Conservation (phyloP, 805 yeast genomes). For the Barnettozyma vustinii region DNA sequence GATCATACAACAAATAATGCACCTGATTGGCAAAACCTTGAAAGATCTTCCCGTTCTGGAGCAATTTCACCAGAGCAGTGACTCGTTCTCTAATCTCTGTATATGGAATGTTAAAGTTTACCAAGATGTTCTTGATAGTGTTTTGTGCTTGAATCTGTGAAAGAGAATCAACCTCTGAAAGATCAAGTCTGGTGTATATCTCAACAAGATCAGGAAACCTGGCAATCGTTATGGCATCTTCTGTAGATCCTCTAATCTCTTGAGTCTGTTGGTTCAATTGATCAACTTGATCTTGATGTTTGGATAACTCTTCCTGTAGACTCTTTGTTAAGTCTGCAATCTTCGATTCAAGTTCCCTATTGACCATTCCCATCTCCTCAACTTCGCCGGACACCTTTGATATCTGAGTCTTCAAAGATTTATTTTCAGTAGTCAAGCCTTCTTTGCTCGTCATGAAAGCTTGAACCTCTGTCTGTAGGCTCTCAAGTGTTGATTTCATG, state of each 20-base stretch:
- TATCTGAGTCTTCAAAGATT: neutral
- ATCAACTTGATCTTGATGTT: constrained; percentile 4
- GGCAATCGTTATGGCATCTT: constrained; percentile 21
- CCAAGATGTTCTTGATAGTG: constrained; percentile 29
- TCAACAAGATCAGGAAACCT: constrained; percentile 24
- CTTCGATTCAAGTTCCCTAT: neutral
- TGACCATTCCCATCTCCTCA: neutral
- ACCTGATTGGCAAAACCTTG: constrained; percentile 29
- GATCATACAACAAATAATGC: constrained; percentile 27
- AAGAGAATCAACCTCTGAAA: constrained; percentile 26
- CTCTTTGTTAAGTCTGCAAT: neutral
- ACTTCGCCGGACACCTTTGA: neutral
- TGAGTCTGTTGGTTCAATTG: constrained; percentile 1
- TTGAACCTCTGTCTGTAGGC: neutral
- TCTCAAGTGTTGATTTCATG: neutral
- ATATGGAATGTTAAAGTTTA: constrained; percentile 29
- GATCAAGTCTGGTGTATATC: constrained; percentile 19
- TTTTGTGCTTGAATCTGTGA: constrained; percentile 29
- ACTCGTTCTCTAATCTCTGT: constrained; percentile 24
- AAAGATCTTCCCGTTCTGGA: constrained; percentile 26
- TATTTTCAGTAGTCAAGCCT: neutral
- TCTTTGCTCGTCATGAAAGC: neutral
- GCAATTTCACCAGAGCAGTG: constrained; percentile 22
- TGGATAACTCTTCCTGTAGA: constrained; percentile 3
- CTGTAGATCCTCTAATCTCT: constrained; percentile 20